Evolutionary conservation across 306 rosid species (phyloP), one percentile per base, ranked within the genome.

Genomic region (Lathyrus tuberosus): DNA sequence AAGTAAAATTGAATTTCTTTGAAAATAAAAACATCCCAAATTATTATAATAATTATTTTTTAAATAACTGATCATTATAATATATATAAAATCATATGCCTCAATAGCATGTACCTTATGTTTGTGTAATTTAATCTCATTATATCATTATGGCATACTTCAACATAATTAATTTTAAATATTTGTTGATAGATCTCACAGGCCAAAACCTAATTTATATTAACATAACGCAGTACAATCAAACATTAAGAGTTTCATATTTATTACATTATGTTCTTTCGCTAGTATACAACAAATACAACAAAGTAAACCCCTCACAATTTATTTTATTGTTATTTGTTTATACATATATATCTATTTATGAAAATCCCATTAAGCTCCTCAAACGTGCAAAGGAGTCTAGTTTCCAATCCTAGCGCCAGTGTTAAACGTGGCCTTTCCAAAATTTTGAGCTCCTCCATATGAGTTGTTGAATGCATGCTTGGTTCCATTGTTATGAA

Each of bases 401-500:
- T 31, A 16, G 26, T 13, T 35, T 37, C 38, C 56, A 8, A 14
- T 14, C 40, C 22, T 14, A 1, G 70, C 40, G 5, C 70, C 70
- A 24, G 70, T 65, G n/a, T 26, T 5, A 15, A 65, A 44, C 24
- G 14, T 44, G 56, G 70, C 70, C 15, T 65, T 65, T 43, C 26
- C 41, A 15, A 65, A 65, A 8, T 43, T 65, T 41, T 26, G 70
- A 3, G 24, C 14, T 44, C 56, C 56, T 4, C 41, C 22, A 4
- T 2, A 6, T 14, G 70, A 65, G 26, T 65, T 65, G 70, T 65
- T 65, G 26, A 65, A 65, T 14, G 70, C 70, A 8, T 26, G 8
- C 14, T 26, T 22, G 18, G 70, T 65, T 1, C 70, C 70, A 28
- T 28, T 65, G 41, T 65, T 65, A 15, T 0, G 22, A n/a, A 14